Percentiles rank a stretch among this genome's conserved stretches.
Evolutionary conservation across 768 basidiomycete genomes (phyloP).

Genomic region (Pulveroboletus sp.): DNA sequence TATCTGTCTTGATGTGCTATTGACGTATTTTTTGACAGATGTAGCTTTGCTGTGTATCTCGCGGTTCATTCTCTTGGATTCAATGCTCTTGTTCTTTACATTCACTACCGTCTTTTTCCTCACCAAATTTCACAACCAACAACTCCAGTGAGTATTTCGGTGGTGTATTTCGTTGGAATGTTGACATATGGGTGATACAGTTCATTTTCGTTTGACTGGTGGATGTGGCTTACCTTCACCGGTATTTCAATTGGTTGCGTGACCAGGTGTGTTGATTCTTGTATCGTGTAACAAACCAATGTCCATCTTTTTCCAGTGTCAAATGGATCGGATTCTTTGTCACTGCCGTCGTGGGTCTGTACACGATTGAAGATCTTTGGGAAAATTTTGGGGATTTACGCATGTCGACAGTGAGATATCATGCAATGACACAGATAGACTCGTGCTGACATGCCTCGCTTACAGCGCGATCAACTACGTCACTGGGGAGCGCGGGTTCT

Average conservation of each 20-base stretch:
- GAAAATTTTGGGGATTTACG: slow-evolving; percentile 95
- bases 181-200: slow-evolving; percentile 37
- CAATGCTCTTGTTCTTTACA: slow-evolving; percentile 99
- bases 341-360: slow-evolving; percentile 90
- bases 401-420: slow-evolving; percentile 75
- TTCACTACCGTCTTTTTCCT: slow-evolving; percentile 94
- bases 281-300: neutral
- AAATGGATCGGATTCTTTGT: slow-evolving; percentile 97
- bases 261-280: slow-evolving; percentile 57
- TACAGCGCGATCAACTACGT: slow-evolving; percentile 77
- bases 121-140: slow-evolving; percentile 96
- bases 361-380: slow-evolving; percentile 98
- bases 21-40: slow-evolving; percentile 50
- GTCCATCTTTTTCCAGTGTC: slow-evolving; percentile 51
- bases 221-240: slow-evolving; percentile 91
- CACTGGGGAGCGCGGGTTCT: slow-evolving; percentile 89
- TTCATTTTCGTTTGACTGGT: slow-evolving; percentile 96
- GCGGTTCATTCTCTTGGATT: slow-evolving; percentile 95
- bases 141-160: slow-evolving; percentile 68
- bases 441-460: slow-evolving; percentile 1
- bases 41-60: slow-evolving; percentile 97
- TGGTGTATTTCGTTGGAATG: neutral
- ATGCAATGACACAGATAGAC: neutral
- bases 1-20: slow-evolving; percentile 7
- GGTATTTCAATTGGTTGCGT: slow-evolving; percentile 95